Evolutionary conservation across 805 yeast species (phyloP), one percentile per base, ranked within the genome.

Genomic region (Scheffersomyces lignosus): DNA sequence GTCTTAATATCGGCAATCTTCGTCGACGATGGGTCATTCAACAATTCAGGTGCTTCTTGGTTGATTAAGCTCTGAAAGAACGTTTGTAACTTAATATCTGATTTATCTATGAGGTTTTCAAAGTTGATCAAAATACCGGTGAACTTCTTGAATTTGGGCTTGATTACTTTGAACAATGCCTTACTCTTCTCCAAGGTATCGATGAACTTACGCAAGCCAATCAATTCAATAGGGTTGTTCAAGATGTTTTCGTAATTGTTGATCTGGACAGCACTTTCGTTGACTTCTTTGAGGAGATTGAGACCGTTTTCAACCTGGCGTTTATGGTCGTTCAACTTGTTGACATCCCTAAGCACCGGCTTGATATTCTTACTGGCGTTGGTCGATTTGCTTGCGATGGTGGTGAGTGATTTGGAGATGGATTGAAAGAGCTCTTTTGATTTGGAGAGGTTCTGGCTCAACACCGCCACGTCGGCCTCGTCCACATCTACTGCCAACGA

Each of bases 391-490:
- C 57, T 58, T 5, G 81, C 70, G 36, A 89, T 73, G 33, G 64
- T 67, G 20, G 58, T 66, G 28, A 87, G 66, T 2, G 87, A 79
- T 18, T 62, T 60, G 8, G 77, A 66, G 37, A 89, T 80, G 29
- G 73, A 61, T 2, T 59, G 52, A 7, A 88, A 75, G 27, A 87
- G 60, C 14, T 67, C 70, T 27, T 75, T 73, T 3, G 87, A 77
- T 36, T 78, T 74, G 33, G 70, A 60, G 23, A 90, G 68, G 36
- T 84, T 81, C 51, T 85, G 93, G 35, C 87, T 84, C 22, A 89
- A 71, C 4, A 89, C 89, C 2, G 87, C 81, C 23, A 87, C 81
- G 48, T 88, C 96, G 2, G 90, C 89, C 55, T 83, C 91, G 51
- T 85, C 90, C 2, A 80, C 66, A 50, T 83, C 90, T 18, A 79